Evolutionary conservation across 2,329 filamentous ascomycete genomes (phyloP).

Genomic region (Parafenestella ontariensis): DNA sequence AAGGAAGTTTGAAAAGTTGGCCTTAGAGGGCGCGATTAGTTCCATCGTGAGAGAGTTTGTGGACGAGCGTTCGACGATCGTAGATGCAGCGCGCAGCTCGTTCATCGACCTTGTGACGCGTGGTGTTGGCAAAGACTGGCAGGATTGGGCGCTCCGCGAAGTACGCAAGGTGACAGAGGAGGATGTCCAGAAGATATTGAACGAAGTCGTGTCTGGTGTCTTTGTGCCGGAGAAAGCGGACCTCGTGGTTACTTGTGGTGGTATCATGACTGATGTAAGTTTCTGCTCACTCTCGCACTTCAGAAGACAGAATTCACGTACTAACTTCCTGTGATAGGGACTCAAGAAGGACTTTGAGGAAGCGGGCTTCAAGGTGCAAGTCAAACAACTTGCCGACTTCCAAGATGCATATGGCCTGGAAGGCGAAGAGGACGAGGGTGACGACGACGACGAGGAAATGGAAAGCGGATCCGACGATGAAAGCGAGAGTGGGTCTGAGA

Average conservation of each 20-base stretch:
- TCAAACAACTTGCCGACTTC: constrained; percentile 78
- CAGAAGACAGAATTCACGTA: constrained; percentile 6
- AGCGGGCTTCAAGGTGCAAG: constrained; percentile 79
- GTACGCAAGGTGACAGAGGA: constrained; percentile 78
- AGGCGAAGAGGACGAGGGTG: constrained; percentile 66
- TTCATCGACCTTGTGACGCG: constrained; percentile 84
- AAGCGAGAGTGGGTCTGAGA: constrained; percentile 35
- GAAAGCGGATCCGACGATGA: constrained; percentile 50
- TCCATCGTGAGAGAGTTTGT: constrained; percentile 86
- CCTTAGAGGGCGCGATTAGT: constrained; percentile 89
- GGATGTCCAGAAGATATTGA: constrained; percentile 77
- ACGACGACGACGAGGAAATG: constrained; percentile 65
- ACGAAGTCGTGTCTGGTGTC: constrained; percentile 76
- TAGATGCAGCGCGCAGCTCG: constrained; percentile 79
- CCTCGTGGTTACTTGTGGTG: constrained; percentile 85
- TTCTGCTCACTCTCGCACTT: constrained; percentile 4
- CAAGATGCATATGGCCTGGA: constrained; percentile 89
- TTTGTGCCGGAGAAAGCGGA: constrained; percentile 84
- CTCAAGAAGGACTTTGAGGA: constrained; percentile 76
- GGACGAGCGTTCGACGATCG: constrained; percentile 87
- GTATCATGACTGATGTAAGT: constrained; percentile 82
- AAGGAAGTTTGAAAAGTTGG: constrained; percentile 75
- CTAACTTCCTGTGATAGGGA: constrained; percentile 58
- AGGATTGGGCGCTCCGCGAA: constrained; percentile 74
- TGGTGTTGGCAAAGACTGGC: constrained; percentile 78